A percentile compares a stretch with the other conserved stretches of the same genome.
Conservation (phyloP, 1,284 basidiomycete species). For the Leccinum discolor region DNA sequence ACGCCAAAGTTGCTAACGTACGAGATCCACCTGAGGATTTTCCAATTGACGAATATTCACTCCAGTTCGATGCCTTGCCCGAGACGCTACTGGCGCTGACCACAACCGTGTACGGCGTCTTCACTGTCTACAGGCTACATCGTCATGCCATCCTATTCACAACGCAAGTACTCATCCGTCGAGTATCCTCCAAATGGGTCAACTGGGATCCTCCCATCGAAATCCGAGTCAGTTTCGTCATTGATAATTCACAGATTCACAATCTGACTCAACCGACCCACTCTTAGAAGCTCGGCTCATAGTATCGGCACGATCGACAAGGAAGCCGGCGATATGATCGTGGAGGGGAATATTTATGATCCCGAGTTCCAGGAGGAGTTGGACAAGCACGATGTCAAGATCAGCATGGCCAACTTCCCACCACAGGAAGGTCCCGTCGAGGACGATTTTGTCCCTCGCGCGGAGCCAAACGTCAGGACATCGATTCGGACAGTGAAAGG, state of each 20-base stretch:
- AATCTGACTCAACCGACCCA: neutral
- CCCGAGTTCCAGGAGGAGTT: slow-evolving; percentile 22
- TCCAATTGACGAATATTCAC: too few relatives aligned
- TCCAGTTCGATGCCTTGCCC: too few relatives aligned
- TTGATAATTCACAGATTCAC: neutral
- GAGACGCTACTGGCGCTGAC: neutral
- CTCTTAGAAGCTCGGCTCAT: slow-evolving; percentile 26
- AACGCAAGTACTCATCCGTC: slow-evolving; percentile 29
- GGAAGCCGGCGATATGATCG: slow-evolving; percentile 18
- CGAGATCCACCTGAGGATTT: too few relatives aligned
- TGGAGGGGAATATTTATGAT: slow-evolving; percentile 31
- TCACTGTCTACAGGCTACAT: neutral
- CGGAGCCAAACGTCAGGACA: slow-evolving; percentile 8
- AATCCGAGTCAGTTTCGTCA: slow-evolving; percentile 18
- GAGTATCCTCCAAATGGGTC: slow-evolving; percentile 25
- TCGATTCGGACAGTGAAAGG: slow-evolving; percentile 6
- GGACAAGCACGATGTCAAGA: slow-evolving; percentile 8
- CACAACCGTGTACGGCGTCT: neutral
- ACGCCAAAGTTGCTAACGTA: too few relatives aligned
- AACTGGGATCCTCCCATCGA: slow-evolving; percentile 27
- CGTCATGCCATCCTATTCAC: slow-evolving; percentile 10
- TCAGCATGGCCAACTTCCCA: slow-evolving; percentile 19
- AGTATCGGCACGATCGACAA: slow-evolving; percentile 22
- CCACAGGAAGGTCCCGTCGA: slow-evolving; percentile 14
- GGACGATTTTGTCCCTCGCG: slow-evolving; percentile 23